Percentiles rank a stretch among this genome's conserved stretches.
These are phyloP conservation scores for Syzygium oleosum DNA, from an alignment of 345 rosid species.

Conservation along the genomic window DNA sequence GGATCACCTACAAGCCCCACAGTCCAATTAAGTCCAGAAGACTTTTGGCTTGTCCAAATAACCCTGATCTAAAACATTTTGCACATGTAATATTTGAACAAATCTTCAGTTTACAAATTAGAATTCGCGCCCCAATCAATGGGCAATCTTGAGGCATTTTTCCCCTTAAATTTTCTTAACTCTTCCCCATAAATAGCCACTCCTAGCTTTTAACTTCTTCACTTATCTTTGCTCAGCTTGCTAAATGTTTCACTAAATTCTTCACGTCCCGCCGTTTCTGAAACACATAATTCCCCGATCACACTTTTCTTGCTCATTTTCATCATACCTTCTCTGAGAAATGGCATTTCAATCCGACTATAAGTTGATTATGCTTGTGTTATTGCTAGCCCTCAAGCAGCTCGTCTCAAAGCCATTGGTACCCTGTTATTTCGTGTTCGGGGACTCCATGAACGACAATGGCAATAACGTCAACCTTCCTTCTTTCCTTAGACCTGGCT, in stretches of 20 bases:
- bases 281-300: no score
- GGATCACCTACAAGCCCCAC: background rate
- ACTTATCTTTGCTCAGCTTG: background rate
- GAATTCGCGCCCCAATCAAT: background rate
- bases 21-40: background rate
- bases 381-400: background rate
- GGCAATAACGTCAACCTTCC: slow-evolving; percentile 17
- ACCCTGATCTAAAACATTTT: no score
- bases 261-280: background rate
- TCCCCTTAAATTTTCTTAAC: background rate
- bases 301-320: no score
- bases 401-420: background rate
- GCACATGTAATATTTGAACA: no score
- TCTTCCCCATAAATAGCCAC: background rate
- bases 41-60: no score
- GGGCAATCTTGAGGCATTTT: background rate
- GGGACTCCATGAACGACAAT: slow-evolving; percentile 15
- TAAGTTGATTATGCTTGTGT: background rate
- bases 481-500: background rate
- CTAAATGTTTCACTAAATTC: background rate
- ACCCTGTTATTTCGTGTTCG: slow-evolving; percentile 26
- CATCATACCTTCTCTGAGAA: background rate
- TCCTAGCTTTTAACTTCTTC: background rate
- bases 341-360: background rate
- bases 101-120: no score